Evolutionary conservation across 768 basidiomycete species (phyloP).

Genomic region (Tylopilus balloui): DNA sequence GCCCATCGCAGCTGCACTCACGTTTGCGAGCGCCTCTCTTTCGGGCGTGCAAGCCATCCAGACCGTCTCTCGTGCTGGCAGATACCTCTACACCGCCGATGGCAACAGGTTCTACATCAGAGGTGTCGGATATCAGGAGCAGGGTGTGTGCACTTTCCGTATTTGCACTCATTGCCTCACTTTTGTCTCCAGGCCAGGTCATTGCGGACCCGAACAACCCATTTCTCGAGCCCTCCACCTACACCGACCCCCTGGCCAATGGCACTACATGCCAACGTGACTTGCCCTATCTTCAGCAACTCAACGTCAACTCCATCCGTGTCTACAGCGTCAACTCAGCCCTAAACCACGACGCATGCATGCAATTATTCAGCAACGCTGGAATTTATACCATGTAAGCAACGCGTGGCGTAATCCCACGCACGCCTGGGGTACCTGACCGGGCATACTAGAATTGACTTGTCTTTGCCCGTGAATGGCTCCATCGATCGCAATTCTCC

Average conservation of each 20-base stretch:
- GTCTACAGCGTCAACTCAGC: constrained; percentile 84
- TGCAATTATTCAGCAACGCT: constrained; percentile 68
- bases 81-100: constrained; percentile 74
- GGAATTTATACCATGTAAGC: constrained; percentile 88
- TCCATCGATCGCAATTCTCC: constrained; percentile 73
- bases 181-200: constrained; percentile 29
- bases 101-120: constrained; percentile 86
- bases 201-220: constrained; percentile 48
- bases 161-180: neutral
- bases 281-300: constrained; percentile 66
- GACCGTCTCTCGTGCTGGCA: constrained; percentile 63
- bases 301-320: constrained; percentile 78
- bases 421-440: constrained; percentile 8
- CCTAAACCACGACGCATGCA: constrained; percentile 83
- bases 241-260: constrained; percentile 74
- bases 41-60: constrained; percentile 61
- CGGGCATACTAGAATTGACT: constrained; percentile 64
- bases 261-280: constrained; percentile 69
- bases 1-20: constrained; percentile 26
- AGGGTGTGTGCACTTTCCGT: constrained; percentile 47
- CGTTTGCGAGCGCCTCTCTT: constrained; percentile 39
- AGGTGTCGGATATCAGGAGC: constrained; percentile 79
- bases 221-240: constrained; percentile 71
- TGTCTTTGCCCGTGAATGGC: constrained; percentile 80
- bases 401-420: neutral